These are phyloP conservation scores for Annulohypoxylon moriforme DNA, from an alignment of 495 filamentous ascomycete genomes.

Conservation along the genomic window DNA sequence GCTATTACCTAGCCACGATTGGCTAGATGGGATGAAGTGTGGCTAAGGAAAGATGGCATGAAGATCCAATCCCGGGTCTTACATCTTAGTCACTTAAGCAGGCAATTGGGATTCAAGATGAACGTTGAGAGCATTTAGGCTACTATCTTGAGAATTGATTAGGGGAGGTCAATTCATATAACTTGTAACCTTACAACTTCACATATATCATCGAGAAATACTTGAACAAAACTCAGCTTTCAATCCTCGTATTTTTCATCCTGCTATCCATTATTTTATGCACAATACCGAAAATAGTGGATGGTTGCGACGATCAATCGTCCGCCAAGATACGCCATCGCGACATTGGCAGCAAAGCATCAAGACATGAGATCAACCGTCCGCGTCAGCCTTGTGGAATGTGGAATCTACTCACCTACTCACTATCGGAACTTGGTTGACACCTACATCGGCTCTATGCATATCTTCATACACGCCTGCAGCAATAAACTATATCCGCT, in stretches of 20 bases:
- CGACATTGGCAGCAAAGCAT: conserved; percentile 23
- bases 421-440: conserved; percentile 16
- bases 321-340: conserved; percentile 36
- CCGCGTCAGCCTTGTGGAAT: conserved; percentile 36
- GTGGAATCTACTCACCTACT: too few relatives aligned
- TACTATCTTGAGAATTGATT: background rate
- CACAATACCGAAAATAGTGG: conserved; percentile 29
- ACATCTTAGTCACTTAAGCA: background rate
- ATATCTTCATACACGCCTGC: conserved; percentile 6
- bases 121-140: background rate
- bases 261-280: conserved; percentile 13
- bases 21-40: conserved; percentile 18
- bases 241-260: conserved; percentile 21
- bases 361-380: conserved; percentile 17
- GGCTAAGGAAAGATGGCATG: conserved; percentile 31
- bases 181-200: background rate
- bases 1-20: conserved; percentile 26
- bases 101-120: background rate
- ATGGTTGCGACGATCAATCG: conserved; percentile 25
- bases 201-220: background rate
- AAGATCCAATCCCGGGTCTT: background rate
- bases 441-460: conserved; percentile 12
- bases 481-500: background rate
- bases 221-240: background rate
- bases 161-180: background rate